Evolutionary conservation across 192 early-diverging fungal genomes (phyloP), one percentile per base, ranked within the genome.

Genomic region (Coemansia sp.): DNA sequence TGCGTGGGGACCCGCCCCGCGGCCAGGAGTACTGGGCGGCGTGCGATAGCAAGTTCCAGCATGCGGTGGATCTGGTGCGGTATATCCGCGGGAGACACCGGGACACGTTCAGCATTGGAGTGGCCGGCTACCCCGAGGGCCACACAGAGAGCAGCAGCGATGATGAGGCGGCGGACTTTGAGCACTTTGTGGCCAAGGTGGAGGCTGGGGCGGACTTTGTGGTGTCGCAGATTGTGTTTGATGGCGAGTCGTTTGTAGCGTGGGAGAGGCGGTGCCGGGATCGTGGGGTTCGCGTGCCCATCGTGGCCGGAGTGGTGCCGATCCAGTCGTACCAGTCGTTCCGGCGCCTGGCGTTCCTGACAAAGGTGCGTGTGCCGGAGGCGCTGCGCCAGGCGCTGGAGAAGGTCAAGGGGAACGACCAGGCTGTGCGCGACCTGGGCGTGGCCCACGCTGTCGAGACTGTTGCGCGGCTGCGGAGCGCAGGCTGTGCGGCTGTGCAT

Each of bases 171-270:
- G 19, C 22, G 6, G 98, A 99, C 67, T 78, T 98, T 41, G 49
- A 68, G 46, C 85, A 88, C 69, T 86, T 99, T 52, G 91, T 93
- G 63, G 88, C 80, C 32, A 99, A 99, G 81, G 86, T 94, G 8
- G 88, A 94, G 47, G 92, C 94, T 8, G 96, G 96, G 12, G 98
- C 95, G 0, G 95, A 99, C 69, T 92, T 95, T 66, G 87, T 97
- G 42, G 90, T 99, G 54, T 95, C 98, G 22, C 98, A 99, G 80
- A 73, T 98, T 11, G 97, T 97, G 63, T 98, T 93, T 73, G 96
- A 98, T 69, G 78, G 84, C 1, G 86, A 89, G 41, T 13, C 88
- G 21, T 98, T 96, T 81, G 42, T 95, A 10, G 66, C 76, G 16
- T 99, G 94, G 91, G 87, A 90, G 55, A 80, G 86, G 55, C 66